phyloP scores from a whole-genome alignment of 2,329 filamentous ascomycete species.

The Lachnellula subtilissima region DNA sequence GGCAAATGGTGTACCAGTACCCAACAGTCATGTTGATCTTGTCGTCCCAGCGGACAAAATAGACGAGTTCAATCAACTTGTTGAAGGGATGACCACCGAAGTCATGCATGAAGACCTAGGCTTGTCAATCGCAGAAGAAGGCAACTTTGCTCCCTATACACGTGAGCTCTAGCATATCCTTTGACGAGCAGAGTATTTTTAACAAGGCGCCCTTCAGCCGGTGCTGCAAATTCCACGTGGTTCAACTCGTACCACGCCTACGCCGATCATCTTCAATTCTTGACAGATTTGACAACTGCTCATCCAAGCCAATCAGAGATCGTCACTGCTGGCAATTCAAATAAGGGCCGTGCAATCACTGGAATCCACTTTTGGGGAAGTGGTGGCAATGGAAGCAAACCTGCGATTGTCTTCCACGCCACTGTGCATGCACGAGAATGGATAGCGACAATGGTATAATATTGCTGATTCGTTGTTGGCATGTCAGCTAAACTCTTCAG shows the following conservation, averaged over 20 bases:
- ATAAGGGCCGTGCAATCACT: conserved; percentile 39
- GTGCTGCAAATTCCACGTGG: conserved; percentile 38
- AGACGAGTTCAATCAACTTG: conserved; percentile 35
- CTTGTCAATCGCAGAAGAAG: conserved; percentile 37
- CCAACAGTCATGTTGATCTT: conserved; percentile 36
- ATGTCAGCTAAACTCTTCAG: not conserved
- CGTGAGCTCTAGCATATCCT: not conserved
- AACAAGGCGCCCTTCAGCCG: conserved; percentile 13
- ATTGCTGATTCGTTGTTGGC: not conserved
- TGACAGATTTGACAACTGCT: conserved; percentile 40
- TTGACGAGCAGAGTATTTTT: not conserved
- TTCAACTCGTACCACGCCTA: conserved; percentile 51
- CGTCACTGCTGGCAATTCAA: conserved; percentile 45
- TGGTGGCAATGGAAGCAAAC: conserved; percentile 39
- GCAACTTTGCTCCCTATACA: conserved; percentile 11
- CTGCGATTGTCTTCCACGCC: conserved; percentile 51
- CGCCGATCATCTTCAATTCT: conserved; percentile 46
- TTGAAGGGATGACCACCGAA: conserved; percentile 29
- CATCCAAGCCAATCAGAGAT: conserved; percentile 45
- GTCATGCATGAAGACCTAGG: conserved; percentile 42
- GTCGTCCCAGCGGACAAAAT: conserved; percentile 38
- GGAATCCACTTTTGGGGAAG: conserved; percentile 51
- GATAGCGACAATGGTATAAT: conserved; percentile 48
- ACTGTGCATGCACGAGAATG: conserved; percentile 58
- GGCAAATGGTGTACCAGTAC: conserved; percentile 14